These are phyloP conservation scores for Neocatenulostroma microsporum DNA, from an alignment of 2,329 filamentous ascomycete species.

Conservation along the genomic window DNA sequence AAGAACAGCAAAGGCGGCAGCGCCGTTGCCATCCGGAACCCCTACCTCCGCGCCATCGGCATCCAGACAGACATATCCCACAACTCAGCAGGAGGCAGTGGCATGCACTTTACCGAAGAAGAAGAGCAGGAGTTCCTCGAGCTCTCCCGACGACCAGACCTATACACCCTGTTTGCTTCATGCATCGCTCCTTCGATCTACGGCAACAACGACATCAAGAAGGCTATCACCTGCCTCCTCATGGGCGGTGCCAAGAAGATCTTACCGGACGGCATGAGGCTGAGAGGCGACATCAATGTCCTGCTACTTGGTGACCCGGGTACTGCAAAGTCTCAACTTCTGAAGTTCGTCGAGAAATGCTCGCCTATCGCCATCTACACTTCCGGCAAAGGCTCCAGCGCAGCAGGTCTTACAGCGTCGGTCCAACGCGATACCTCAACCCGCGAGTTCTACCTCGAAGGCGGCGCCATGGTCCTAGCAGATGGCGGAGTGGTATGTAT, in stretches of 20 bases:
- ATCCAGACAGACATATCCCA: constrained; percentile 87
- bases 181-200: constrained; percentile 98
- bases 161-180: constrained; percentile 83
- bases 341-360: constrained; percentile 96
- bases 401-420: constrained; percentile 92
- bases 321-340: constrained; percentile 92
- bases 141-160: constrained; percentile 78
- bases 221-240: constrained; percentile 86
- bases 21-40: constrained; percentile 90
- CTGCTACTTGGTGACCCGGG: constrained; percentile 92
- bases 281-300: constrained; percentile 97
- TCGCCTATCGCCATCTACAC: constrained; percentile 98
- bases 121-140: constrained; percentile 96
- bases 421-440: constrained; percentile 89
- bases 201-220: constrained; percentile 93
- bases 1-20: constrained; percentile 72
- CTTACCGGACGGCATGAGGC: constrained; percentile 91
- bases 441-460: constrained; percentile 94
- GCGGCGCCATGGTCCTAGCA: constrained; percentile 95
- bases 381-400: constrained; percentile 94
- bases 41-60: constrained; percentile 86
- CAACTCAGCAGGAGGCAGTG: constrained; percentile 64
- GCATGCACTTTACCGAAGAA: constrained; percentile 78
- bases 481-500: constrained; percentile 97
- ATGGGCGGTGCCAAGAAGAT: constrained; percentile 98